Evolutionary conservation across 2,329 filamentous ascomycete genomes (phyloP), one percentile per base, ranked within the genome.

Genomic region (Diplocarpon mali): DNA sequence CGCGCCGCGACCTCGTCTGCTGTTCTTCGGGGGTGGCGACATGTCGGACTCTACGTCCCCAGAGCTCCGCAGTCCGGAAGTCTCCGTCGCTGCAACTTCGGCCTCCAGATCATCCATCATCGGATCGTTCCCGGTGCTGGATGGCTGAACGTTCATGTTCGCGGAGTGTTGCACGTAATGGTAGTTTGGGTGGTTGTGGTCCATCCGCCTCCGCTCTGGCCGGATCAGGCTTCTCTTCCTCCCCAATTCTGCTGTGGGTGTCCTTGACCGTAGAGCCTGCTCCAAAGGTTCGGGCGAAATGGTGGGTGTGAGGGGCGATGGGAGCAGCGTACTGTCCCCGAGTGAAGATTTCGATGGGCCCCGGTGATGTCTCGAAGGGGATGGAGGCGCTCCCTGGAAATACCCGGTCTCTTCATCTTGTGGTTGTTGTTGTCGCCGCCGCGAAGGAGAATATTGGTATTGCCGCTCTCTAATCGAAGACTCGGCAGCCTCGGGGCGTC

Each of bases 151-250:
- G 44, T 82, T 75, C 88, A 98, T 95, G 53, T 90, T 85, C 57
- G 88, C 85, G 9, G 93, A 88, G 75, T 95, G 89, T 63, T 94
- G 85, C 55, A 87, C 80, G 65, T 98, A 98, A 66, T 95, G 77
- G 61, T 95, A 98, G 64, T 96, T 93, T 12, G 89, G 88, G 62
- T 96, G 88, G 56, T 89, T 84, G 52, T 75, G 80, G 56, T 89
- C 84, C 55, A 94, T 86, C 55, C 84, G 78, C 58, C 83, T 83
- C 53, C 92, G 78, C 66, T 98, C 92, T 1, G 92, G 92, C 50
- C 85, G 76, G 60, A 98, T 81, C 52, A 98, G 70, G 64, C 86
- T 95, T 62, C 84, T 80, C 67, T 96, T 96, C 56, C 89, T 79
- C 49, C 67, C 61, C 48, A 76, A 63, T 32, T 64, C 60, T 41